Evolutionary conservation across 805 yeast species (phyloP), one percentile per base, ranked within the genome.

Genomic region (Brettanomyces nanus): DNA sequence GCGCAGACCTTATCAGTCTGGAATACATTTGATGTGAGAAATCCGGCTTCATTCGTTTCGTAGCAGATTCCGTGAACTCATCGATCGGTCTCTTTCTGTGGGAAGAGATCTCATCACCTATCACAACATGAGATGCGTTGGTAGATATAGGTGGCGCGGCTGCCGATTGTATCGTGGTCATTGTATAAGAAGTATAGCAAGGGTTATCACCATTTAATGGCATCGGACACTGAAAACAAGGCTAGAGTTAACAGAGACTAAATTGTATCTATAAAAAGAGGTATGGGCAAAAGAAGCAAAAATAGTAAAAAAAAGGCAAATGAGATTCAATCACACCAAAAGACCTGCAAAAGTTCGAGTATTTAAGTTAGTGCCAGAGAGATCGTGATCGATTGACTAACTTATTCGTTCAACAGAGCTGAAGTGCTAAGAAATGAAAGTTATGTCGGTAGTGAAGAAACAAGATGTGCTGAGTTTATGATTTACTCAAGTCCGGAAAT

Each of bases 1-100:
- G 61, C 22, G 90, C 92, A 37, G 84, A 69, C 46, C 70, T 69
- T 26, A 83, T 75, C 51, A 71, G 71, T 4, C 57, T 52, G 19
- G 50, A 38, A 33, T 53, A 56, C 38, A 58, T 45, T 31, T 52
- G 47, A 17, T 45, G 45, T 19, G 57, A 46, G 35, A 56, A 53
- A 19, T 45, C 45, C 19, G 19, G 19, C 29, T 41, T 31, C 13
- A 28, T n/a, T 14, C 28, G 15, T 11, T 26, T 37, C 15, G 14
- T 26, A n/a, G 35, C 18, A 13, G 17, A 20, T 5, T 25, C 19
- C 11, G 19, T 11, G 4, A 19, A 13, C n/a, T 23, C 9, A 18
- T 13, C 9, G 6, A 21, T 15, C 14, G 22, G 15, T 21, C 34
- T n/a, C 17, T 31, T 31, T 21, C 26, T 20, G 5, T n/a, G 23